A percentile compares a stretch with the other conserved stretches of the same genome.
These are phyloP conservation scores for Cytospora mali DNA, from an alignment of 2,329 filamentous ascomycete genomes.

Conservation along the genomic window DNA sequence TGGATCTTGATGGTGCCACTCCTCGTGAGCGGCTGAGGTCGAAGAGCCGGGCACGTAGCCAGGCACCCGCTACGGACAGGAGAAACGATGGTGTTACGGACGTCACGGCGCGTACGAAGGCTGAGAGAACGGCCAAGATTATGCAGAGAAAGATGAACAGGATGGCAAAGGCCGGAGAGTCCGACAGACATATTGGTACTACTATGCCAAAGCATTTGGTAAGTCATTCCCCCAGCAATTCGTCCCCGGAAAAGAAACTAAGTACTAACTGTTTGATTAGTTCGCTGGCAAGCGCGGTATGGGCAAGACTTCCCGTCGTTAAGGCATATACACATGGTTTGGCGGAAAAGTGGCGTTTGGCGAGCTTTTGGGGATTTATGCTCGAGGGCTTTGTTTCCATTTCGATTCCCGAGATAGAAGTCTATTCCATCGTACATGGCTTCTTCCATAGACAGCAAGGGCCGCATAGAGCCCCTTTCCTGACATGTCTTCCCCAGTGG, in stretches of 20 bases:
- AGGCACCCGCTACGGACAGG: slow-evolving; percentile 63
- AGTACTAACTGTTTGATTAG: slow-evolving; percentile 51
- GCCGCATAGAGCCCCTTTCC: not conserved
- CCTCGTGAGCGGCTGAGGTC: slow-evolving; percentile 66
- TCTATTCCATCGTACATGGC: not conserved
- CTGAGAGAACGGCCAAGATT: slow-evolving; percentile 84
- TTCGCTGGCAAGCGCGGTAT: slow-evolving; percentile 90
- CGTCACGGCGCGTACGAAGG: slow-evolving; percentile 69
- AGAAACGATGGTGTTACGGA: slow-evolving; percentile 77
- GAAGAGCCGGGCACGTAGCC: slow-evolving; percentile 70
- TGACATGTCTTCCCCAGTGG: not conserved
- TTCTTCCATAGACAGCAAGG: slow-evolving; percentile 2
- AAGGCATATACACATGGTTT: slow-evolving; percentile 35
- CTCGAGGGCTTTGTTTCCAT: slow-evolving; percentile 9
- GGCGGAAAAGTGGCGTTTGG: slow-evolving; percentile 26
- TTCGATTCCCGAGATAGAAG: slow-evolving; percentile 13
- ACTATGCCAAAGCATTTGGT: slow-evolving; percentile 89
- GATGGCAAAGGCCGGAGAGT: slow-evolving; percentile 95
- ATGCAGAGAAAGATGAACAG: slow-evolving; percentile 98
- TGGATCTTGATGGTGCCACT: slow-evolving; percentile 68
- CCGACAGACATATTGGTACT: slow-evolving; percentile 84
- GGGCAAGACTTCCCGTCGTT: slow-evolving; percentile 80
- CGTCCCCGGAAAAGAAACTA: no score
- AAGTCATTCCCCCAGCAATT: slow-evolving; percentile 45
- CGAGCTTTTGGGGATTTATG: slow-evolving; percentile 13